Base-by-base conservation (phyloP, 257 asterid genomes). In the Primulina eburnea region DNA sequence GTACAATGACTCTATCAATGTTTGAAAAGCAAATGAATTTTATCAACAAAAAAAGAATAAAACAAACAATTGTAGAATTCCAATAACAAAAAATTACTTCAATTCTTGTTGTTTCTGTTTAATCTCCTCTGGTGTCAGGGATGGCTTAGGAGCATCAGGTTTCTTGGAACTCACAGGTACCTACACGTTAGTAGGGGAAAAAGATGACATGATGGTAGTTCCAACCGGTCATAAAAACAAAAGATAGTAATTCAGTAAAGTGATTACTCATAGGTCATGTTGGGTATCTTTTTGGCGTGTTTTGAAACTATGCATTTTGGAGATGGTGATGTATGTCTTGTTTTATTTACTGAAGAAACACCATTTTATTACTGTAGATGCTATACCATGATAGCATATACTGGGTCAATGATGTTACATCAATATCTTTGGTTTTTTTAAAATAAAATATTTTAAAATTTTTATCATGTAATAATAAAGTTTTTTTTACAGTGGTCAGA, bases 81-180 rank as follows among this genome's bases (percentile, higher is more conserved):
- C 24, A 35, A 47, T 69, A 37, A 14, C 17, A 62, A 57, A 70
- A 62, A 59, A 29, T 35, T 81, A 89, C 96, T 88, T 91, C 69
- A 94, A 73, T 85, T 91, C 97, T 50, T 84, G 93, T 75, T 71
- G 67, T 73, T 91, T 94, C 77, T 70, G 76, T 79, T 83, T 83
- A 76, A 86, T 76, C 81, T 91, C 97, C 76, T 91, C 96, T 20
- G 96, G 90, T 43, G 97, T 91, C 68, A 91, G 96, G 62, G 89
- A 76, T 60, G 82, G 84, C 76, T 85, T 91, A 56, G 90, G 82
- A 75, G 89, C 83, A 85, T 74, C 95, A 40, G 82, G 64, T 61
- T 85, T 84, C 73, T 80, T 81, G 69, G 87, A 71, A 80, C 78
- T 80, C 65, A 68, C 86, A 65, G 96, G 84, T 67, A 87, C 96